These are phyloP conservation scores for Glebionis coronaria DNA, from an alignment of 129 eudicot species.

Conservation along the genomic window DNA sequence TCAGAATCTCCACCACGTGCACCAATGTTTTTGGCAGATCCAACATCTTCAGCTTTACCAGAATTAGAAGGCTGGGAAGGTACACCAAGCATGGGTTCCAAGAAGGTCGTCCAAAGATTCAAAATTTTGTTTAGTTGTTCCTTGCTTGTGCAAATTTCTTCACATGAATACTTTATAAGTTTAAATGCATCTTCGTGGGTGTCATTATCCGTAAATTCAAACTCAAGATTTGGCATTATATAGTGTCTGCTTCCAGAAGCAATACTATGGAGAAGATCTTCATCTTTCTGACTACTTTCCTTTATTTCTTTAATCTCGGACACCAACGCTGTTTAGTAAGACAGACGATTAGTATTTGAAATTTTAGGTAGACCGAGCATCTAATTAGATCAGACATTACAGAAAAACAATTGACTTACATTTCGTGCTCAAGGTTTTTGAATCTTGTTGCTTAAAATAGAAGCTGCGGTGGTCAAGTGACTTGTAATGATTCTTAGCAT, in stretches of 20 bases:
- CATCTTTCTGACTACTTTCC: slow-evolving; percentile 77
- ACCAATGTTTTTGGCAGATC: slow-evolving; percentile 23
- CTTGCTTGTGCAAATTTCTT: slow-evolving; percentile 76
- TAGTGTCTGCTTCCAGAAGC: slow-evolving; percentile 80
- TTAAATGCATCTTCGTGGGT: slow-evolving; percentile 77
- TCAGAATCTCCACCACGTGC: slow-evolving; percentile 32
- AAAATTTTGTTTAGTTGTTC: slow-evolving; percentile 77
- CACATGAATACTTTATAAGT: slow-evolving; percentile 78
- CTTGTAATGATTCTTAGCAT: slow-evolving; percentile 92
- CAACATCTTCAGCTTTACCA: slow-evolving; percentile 11
- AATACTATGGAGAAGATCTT: slow-evolving; percentile 61
- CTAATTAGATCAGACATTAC: neutral
- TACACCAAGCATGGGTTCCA: slow-evolving; percentile 83
- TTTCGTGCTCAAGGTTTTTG: slow-evolving; percentile 88
- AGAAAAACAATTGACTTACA: slow-evolving; percentile 41
- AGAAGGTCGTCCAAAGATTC: slow-evolving; percentile 75
- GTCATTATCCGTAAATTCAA: slow-evolving; percentile 53
- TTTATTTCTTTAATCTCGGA: slow-evolving; percentile 79
- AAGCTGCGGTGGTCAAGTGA: slow-evolving; percentile 98
- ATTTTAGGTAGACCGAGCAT: neutral
- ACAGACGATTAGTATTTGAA: neutral
- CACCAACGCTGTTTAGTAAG: slow-evolving; percentile 63
- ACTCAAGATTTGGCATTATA: slow-evolving; percentile 58
- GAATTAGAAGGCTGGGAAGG: slow-evolving; percentile 43
- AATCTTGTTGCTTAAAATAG: slow-evolving; percentile 99